Conservation (phyloP, 345 rosid species). For the Citrus sp. region DNA sequence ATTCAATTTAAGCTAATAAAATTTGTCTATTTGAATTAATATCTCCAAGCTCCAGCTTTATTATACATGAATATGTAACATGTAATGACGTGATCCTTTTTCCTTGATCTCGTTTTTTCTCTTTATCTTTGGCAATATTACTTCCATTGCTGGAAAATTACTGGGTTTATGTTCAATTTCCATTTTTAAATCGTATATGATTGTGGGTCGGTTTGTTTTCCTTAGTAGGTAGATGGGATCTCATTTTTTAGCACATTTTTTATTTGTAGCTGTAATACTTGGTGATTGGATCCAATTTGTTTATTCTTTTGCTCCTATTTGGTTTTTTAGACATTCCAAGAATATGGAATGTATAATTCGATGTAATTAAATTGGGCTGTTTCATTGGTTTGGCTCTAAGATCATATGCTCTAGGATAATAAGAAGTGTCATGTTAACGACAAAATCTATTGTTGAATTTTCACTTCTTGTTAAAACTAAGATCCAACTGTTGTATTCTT, state of each 20-base stretch:
- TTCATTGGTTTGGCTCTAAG: constrained; percentile 1
- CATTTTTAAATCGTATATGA: not conserved
- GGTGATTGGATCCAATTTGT: constrained; percentile 24
- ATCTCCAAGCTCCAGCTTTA: constrained; percentile 14
- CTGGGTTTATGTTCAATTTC: not conserved
- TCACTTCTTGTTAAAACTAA: not conserved
- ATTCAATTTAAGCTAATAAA: not conserved
- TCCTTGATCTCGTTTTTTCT: constrained; percentile 9
- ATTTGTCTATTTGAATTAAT: not conserved
- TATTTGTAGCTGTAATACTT: not conserved
- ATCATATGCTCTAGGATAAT: not conserved
- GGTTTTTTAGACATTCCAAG: not conserved
- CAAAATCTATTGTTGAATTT: not conserved
- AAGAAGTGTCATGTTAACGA: not conserved
- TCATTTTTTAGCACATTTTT: constrained; percentile 6
- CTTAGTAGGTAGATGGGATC: not conserved
- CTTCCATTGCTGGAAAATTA: not conserved
- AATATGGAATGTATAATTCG: not conserved
- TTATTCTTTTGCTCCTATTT: not conserved
- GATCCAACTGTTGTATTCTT: not conserved
- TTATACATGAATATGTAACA: not conserved
- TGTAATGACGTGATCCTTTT: not conserved
- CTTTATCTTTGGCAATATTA: not conserved
- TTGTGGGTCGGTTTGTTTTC: not conserved
- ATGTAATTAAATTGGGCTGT: constrained; percentile 4